Evolutionary conservation across 192 early-diverging fungal species (phyloP), one percentile per base, ranked within the genome.

Genomic region (Mortierella hygrophila): DNA sequence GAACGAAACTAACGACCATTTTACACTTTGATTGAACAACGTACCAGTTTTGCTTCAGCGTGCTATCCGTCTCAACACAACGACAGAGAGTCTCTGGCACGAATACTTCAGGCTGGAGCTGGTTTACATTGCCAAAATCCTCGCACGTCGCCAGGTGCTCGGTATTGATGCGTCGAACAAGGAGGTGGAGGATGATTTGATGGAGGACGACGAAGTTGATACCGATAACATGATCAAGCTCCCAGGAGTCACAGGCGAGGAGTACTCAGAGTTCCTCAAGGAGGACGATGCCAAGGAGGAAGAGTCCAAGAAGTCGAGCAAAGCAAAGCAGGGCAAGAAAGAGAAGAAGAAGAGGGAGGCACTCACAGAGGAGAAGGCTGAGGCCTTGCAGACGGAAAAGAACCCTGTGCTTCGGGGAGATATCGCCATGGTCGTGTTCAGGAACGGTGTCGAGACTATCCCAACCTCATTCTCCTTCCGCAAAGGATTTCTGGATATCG

Each of bases 91-190:
- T 75, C 90, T 99, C 49, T 99, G 97, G 97, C 90, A 93, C 41
- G 97, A 98, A 88, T 99, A 98, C 87, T 98, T 98, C 79, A 93
- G 94, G 47, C 92, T 99, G 44, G 98, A 99, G 87, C 87, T 98
- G 32, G 89, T 97, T 35, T 97, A 96, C 81, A 90, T 96, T 35
- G 96, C 96, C 73, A 96, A 97, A 90, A 93, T 98, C 75, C 93
- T 93, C 78, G 93, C 94, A 16, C 91, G 98, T 68, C 88, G 97
- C 70, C 89, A 93, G 47, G 89, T 99, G 11, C 91, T 98, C 32
- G 96, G 97, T 70, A 93, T 95, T 37, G 84, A 82, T 41, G 60
- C 77, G 3, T 86, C 82, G 5, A 63, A 73, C 60, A 87, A 81
- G 47, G 90, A 89, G 10, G 42, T 42, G 6, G 82, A 87, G 15